phyloP scores from a whole-genome alignment of 331 rosid genomes.

The Quercus phellos region DNA sequence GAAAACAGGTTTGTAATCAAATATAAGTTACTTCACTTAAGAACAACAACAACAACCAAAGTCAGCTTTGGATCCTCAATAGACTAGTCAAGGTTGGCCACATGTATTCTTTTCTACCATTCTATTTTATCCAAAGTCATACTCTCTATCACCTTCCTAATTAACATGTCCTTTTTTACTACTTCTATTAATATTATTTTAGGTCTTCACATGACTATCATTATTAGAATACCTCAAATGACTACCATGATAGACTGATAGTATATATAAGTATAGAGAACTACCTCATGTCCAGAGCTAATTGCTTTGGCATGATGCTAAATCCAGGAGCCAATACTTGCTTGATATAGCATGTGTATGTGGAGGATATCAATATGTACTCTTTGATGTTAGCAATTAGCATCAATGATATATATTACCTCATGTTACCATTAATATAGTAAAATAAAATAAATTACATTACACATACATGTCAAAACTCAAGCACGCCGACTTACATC shows the following conservation, averaged over 20 bases:
- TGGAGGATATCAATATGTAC: neutral
- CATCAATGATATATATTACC: neutral
- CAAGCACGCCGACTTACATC: conserved; percentile 52
- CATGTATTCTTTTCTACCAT: no score
- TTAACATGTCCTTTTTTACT: no score
- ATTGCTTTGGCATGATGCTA: neutral
- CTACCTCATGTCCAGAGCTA: neutral
- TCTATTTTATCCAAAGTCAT: no score
- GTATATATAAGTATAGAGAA: neutral
- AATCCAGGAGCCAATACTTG: neutral
- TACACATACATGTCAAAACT: neutral
- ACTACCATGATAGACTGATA: neutral
- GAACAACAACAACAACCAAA: no score
- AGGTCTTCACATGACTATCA: no score
- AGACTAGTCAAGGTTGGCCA: no score
- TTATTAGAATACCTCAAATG: neutral
- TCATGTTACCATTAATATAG: neutral
- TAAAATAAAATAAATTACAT: neutral
- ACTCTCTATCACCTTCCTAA: no score
- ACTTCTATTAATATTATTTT: no score
- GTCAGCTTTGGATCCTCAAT: no score
- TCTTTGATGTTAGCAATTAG: neutral
- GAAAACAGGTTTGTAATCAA: neutral
- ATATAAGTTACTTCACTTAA: no score
- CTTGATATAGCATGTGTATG: neutral